Evolutionary conservation across 164 flowering plant species (phyloP), one percentile per base, ranked within the genome.

Genomic region (Umbilicus rupestris): DNA sequence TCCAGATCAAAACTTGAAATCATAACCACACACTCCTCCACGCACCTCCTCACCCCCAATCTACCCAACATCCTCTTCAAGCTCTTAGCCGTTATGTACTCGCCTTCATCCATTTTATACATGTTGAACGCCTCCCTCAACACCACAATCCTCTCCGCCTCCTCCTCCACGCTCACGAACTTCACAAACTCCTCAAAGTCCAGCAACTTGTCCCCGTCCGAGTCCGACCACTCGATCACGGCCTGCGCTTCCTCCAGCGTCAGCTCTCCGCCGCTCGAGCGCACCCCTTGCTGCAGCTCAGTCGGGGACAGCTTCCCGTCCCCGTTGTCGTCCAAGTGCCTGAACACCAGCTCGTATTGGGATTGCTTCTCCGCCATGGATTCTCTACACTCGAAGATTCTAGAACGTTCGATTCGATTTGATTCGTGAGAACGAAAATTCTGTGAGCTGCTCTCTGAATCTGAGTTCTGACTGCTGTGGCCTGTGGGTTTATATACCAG

Each of bases 1-100:
- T 84, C 58, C 11, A 79, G 59, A 81, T 84, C 88, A 72, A 78
- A 83, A 8, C 46, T 44, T 5, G 74, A 46, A 65, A 84, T 81
- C 83, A 84, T 84, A 0, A 24, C 39, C 64, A 12, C 24, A 39
- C 86, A 84, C 24, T 78, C 70, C 2, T 76, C 72, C 1, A 74
- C 4, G 19, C 50, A 72, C 39, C 29, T 74, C 20, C 68, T 49
- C 67, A 72, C 75, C 0, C 86, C 86, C 3, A 83, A 68, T 45
- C 71, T 62, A 5, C 77, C 46, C 28, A 75, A 73, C 79, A 77
- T 80, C 66, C 78, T 72, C 73, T 71, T 78, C 71, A 82, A 69
- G 50, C 85, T 82, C 70, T 62, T 68, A 0, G 81, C 76, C 1
- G 83, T 82, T 20, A 82, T 82, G 30, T 66, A 73, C n/a, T 73